Conservation (phyloP, 2,329 filamentous ascomycete genomes). For the Lachnellula arida region DNA sequence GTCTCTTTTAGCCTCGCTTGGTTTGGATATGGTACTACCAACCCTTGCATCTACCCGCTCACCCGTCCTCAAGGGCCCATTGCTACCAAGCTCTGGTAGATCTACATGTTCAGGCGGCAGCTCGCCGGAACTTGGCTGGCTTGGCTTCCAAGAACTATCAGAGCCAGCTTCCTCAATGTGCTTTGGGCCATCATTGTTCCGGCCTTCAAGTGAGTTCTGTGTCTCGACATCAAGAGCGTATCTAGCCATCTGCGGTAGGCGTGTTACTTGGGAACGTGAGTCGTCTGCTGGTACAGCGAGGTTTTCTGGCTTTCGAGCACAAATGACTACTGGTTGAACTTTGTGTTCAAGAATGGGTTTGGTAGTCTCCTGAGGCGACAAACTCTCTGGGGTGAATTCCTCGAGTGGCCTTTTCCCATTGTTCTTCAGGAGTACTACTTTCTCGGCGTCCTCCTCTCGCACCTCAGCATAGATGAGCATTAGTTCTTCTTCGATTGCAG, state of each 20-base stretch:
- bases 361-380: background rate
- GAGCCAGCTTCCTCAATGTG: background rate
- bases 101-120: background rate
- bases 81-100: background rate
- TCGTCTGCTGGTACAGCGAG: background rate
- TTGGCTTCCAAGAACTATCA: background rate
- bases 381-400: background rate
- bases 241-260: background rate
- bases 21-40: no score
- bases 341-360: background rate
- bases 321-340: background rate
- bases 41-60: no score
- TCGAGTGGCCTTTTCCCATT: background rate
- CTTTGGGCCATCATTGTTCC: background rate
- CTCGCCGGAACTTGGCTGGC: background rate
- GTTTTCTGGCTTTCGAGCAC: background rate
- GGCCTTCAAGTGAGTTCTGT: background rate
- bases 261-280: background rate
- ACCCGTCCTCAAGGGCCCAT: no score
- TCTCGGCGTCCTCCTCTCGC: background rate
- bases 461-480: background rate
- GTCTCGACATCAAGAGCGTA: background rate
- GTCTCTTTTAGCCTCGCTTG: no score
- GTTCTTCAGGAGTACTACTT: background rate
- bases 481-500: background rate